Evolutionary conservation across 345 rosid genomes (phyloP).

Genomic region (Populus alba): DNA sequence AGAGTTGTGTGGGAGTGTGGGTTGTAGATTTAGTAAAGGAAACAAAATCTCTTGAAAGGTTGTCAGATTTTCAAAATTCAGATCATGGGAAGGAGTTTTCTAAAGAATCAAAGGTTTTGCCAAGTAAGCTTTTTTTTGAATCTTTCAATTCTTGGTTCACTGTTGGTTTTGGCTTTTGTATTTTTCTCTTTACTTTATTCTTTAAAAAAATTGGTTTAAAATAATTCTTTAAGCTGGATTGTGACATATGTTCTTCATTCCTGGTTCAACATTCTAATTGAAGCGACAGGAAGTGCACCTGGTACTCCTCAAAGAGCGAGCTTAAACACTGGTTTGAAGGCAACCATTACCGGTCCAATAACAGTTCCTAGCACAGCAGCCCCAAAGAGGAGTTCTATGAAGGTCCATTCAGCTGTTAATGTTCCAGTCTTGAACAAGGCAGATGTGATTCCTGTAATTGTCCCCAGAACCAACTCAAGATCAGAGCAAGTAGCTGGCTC

Average conservation of each 20-base stretch:
- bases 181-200: not conserved
- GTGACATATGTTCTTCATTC: constrained; percentile 22
- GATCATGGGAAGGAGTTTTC: constrained; percentile 44
- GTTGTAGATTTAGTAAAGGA: constrained; percentile 81
- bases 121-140: constrained; percentile 47
- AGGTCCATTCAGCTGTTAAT: constrained; percentile 43
- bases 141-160: constrained; percentile 5
- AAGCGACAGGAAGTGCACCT: constrained; percentile 77
- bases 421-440: constrained; percentile 52
- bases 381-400: constrained; percentile 54
- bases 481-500: constrained; percentile 61
- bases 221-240: not conserved
- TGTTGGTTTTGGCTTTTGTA: constrained; percentile 4
- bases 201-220: not conserved
- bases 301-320: constrained; percentile 78
- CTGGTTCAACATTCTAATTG: constrained; percentile 39
- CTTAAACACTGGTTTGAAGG: constrained; percentile 43
- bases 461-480: constrained; percentile 71
- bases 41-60: constrained; percentile 74
- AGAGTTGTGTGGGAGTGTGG: constrained; percentile 98
- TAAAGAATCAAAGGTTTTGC: constrained; percentile 57
- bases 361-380: constrained; percentile 47
- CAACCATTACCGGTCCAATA: constrained; percentile 35
- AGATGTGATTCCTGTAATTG: constrained; percentile 74
- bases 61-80: constrained; percentile 77